Conservation (phyloP, 73 alveolate genomes). For the Paramecium caudatum region DNA sequence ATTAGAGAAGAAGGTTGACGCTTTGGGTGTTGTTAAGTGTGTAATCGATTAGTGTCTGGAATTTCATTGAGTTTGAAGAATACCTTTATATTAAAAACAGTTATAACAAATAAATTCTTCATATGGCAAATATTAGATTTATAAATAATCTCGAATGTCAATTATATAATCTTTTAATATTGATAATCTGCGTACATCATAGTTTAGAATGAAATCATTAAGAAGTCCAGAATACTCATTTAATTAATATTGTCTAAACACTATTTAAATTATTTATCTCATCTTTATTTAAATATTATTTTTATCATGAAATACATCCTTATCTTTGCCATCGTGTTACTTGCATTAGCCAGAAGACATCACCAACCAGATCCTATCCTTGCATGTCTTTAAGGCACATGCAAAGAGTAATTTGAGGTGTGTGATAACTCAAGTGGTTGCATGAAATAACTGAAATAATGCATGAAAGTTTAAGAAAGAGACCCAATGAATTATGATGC, state of each 20-base stretch:
- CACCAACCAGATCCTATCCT: constrained; percentile 1
- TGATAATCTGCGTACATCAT: too few species aligned
- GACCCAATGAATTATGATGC: not conserved
- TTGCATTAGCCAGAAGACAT: constrained; percentile 2
- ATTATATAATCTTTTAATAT: too few species aligned
- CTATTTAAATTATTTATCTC: too few species aligned
- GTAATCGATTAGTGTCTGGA: not conserved
- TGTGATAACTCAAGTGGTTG: constrained; percentile 38
- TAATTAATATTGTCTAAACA: too few species aligned
- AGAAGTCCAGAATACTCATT: too few species aligned
- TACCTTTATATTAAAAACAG: not conserved
- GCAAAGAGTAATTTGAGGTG: not conserved
- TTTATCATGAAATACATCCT: constrained; percentile 8
- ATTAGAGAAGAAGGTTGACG: not conserved
- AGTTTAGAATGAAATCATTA: too few species aligned
- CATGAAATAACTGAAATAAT: constrained; percentile 12
- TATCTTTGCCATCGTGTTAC: not conserved
- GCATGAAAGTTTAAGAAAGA: not conserved
- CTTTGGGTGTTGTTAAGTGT: not conserved
- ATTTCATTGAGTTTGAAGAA: not conserved
- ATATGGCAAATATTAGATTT: too few species aligned
- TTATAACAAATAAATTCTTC: not conserved
- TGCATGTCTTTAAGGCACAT: not conserved
- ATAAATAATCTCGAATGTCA: too few species aligned
- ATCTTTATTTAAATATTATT: too few species aligned